Base-by-base conservation (phyloP, 1,139 yeast species). In the Sugiyamaella paludigena region DNA sequence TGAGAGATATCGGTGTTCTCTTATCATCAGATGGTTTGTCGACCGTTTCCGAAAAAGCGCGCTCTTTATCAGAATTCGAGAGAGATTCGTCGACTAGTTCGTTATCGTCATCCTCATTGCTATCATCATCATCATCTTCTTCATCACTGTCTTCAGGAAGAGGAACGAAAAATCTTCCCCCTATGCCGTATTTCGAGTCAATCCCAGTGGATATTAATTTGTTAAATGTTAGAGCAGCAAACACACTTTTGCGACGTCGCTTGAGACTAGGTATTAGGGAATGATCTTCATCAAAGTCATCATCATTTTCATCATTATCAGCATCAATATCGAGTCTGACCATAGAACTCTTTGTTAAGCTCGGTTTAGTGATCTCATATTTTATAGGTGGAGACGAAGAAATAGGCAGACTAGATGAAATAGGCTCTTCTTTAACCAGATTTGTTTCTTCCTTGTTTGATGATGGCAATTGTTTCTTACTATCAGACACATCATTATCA, bases 141-240 rank as follows among this genome's bases (percentile, higher is more conserved):
- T 51, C 64, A 9, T 53, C 57, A 11, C 57, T 60, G 5, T 57
- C 61, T 11, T 57, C 61, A 0, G 62, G 62, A n/a, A 56, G 60
- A 1, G 63, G 60, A 24, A 83, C 87, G 61, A 82, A 87, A 60
- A 84, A 88, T 60, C 87, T 84, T 2, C 96, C 96, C 6, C 96
- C 96, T 58, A 79, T 78, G 7, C 87, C 84, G 59, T 88, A 88
- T 60, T 88, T 88, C 49, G 86, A 81, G 63, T 88, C 96, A 27
- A 88, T 83, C 52, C 80, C 81, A 45, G 80, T 79, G 53, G 81
- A 81, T 45, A 87, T 87, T 32, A 83, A 77, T 0, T 95, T 94
- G 58, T 87, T 86, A 67, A 88, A 88, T 38, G 78, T 75, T 32
- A 88, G 72, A 0, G 96, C 95, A 0, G 95, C 87, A 64, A 87